Evolutionary conservation across 2,329 filamentous ascomycete genomes (phyloP).

Genomic region (Colletotrichum sp.): DNA sequence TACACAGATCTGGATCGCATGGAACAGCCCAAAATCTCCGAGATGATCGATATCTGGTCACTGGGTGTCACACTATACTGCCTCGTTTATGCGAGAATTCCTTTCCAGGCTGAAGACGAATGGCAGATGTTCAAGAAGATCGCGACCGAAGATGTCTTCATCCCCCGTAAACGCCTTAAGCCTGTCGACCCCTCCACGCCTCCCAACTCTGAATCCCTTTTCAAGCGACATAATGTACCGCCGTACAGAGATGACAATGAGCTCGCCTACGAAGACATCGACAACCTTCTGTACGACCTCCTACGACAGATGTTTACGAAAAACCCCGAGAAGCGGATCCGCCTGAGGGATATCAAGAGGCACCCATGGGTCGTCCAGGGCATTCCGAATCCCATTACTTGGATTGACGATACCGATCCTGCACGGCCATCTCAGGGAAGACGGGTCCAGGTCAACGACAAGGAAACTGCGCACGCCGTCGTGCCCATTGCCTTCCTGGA

Average conservation of each 20-base stretch:
- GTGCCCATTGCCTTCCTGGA: constrained; percentile 88
- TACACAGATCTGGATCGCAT: constrained; percentile 74
- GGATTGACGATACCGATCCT: constrained; percentile 96
- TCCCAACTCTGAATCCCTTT: constrained; percentile 57
- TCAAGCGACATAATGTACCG: constrained; percentile 61
- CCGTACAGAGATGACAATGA: constrained; percentile 79
- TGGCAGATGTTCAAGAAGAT: constrained; percentile 92
- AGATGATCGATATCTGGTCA: constrained; percentile 97
- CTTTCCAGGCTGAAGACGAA: constrained; percentile 90
- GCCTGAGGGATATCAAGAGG: constrained; percentile 88
- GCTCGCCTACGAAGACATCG: constrained; percentile 83
- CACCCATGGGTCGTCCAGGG: constrained; percentile 90
- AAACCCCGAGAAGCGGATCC: constrained; percentile 87
- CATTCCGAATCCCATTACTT: constrained; percentile 73
- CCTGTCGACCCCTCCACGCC: constrained; percentile 69
- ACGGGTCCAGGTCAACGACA: constrained; percentile 90
- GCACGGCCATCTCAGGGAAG: constrained; percentile 76
- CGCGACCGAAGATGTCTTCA: constrained; percentile 89
- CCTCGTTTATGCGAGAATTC: constrained; percentile 90
- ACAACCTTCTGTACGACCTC: constrained; percentile 79
- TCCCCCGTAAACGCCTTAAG: constrained; percentile 81
- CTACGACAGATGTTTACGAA: constrained; percentile 82
- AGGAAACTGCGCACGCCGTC: constrained; percentile 88
- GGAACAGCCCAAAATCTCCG: constrained; percentile 79
- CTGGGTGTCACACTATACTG: constrained; percentile 95